Conservation (phyloP, 1,139 yeast species). For the Taphrina flavorubra region DNA sequence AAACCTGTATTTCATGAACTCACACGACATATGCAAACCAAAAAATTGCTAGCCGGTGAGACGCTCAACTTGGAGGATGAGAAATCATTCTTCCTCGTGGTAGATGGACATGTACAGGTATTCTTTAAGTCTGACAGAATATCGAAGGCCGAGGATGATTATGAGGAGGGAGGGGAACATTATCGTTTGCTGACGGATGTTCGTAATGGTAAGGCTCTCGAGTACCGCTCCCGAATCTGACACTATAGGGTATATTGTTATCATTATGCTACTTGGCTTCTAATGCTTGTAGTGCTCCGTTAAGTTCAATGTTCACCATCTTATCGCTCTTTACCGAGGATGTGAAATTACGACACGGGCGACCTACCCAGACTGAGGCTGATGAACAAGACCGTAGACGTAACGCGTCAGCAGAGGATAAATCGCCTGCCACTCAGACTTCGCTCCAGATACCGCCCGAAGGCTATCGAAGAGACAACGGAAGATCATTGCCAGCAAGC, state of each 20-base stretch:
- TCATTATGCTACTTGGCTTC: not conserved
- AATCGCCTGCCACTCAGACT: constrained; percentile 1
- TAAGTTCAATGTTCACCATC: constrained; percentile 81
- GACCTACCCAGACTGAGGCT: not conserved
- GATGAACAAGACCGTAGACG: not conserved
- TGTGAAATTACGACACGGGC: constrained; percentile 44
- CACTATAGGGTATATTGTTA: constrained; percentile 7
- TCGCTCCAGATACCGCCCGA: constrained; percentile 25
- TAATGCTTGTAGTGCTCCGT: constrained; percentile 58
- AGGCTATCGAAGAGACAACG: not conserved
- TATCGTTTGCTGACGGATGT: constrained; percentile 84
- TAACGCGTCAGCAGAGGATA: not conserved
- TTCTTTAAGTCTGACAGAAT: constrained; percentile 61
- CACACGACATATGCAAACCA: constrained; percentile 90
- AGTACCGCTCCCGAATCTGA: not conserved
- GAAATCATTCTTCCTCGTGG: constrained; percentile 89
- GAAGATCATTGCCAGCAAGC: not conserved
- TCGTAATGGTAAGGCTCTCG: constrained; percentile 63
- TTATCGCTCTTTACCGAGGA: constrained; percentile 69
- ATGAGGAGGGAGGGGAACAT: constrained; percentile 58
- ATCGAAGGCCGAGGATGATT: constrained; percentile 54
- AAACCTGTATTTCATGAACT: constrained; percentile 88
- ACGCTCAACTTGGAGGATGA: constrained; percentile 72
- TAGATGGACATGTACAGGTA: constrained; percentile 86
- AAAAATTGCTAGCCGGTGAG: constrained; percentile 78